Evolutionary conservation across 352 stramenopile genomes (phyloP).

Genomic region (Phytophthora europaea): DNA sequence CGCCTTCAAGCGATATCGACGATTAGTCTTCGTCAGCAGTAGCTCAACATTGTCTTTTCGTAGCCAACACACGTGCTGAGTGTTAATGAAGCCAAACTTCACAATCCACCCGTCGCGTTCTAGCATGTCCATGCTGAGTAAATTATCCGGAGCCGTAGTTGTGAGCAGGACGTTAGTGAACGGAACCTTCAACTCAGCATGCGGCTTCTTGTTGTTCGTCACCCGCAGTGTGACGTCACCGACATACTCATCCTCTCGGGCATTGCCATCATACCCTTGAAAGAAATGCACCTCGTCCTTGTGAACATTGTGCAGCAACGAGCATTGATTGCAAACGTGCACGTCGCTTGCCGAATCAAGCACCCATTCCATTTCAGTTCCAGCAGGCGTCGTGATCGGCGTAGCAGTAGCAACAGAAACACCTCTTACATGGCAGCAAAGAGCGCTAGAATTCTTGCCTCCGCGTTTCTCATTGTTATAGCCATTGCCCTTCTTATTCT

Average conservation of each 20-base stretch:
- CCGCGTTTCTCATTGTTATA: background rate
- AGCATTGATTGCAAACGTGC: conserved; percentile 15
- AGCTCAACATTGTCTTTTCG: background rate
- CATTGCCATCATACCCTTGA: background rate
- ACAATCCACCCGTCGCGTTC: conserved; percentile 8
- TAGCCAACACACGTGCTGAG: conserved; percentile 7
- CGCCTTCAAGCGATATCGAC: conserved; percentile 11
- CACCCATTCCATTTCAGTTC: conserved; percentile 12
- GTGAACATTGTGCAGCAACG: background rate
- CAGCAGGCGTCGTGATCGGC: background rate
- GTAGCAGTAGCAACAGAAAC: conserved; percentile 6
- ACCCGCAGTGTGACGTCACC: background rate
- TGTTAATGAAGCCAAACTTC: conserved; percentile 1
- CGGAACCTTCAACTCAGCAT: conserved; percentile 3
- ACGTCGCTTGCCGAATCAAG: conserved; percentile 15
- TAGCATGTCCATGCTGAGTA: conserved; percentile 9
- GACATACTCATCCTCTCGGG: background rate
- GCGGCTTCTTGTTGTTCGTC: conserved; percentile 12
- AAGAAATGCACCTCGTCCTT: background rate
- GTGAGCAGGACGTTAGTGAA: conserved; percentile 11
- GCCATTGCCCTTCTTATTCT: conserved; percentile 7
- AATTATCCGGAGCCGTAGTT: conserved; percentile 12
- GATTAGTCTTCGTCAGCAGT: background rate
- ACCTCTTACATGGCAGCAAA: conserved; percentile 5
- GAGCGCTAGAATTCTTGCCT: background rate